Evolutionary conservation across 2,329 filamentous ascomycete genomes (phyloP).

Genomic region (Claviceps sp.): DNA sequence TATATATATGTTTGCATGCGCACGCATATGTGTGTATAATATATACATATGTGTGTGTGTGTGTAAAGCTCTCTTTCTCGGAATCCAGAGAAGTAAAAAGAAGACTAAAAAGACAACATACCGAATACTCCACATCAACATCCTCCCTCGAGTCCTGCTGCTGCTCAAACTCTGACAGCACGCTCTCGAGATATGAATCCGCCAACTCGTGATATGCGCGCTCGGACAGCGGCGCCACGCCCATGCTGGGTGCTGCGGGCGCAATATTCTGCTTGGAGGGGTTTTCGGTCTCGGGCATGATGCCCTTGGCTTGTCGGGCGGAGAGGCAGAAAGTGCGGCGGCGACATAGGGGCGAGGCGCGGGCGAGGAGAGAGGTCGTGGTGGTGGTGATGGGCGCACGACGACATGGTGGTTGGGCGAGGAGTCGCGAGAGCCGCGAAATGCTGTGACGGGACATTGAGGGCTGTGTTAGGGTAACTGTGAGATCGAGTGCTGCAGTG

Average conservation of each 20-base stretch:
- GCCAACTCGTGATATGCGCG: slow-evolving; percentile 64
- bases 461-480: neutral
- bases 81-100: too few species aligned
- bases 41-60: too few species aligned
- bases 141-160: slow-evolving; percentile 60
- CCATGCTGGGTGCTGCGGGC: slow-evolving; percentile 25
- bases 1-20: slow-evolving; percentile 1
- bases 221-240: slow-evolving; percentile 51
- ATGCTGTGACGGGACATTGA: slow-evolving; percentile 21
- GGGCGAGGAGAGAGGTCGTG: neutral
- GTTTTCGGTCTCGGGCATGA: slow-evolving; percentile 46
- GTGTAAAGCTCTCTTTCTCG: too few species aligned
- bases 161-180: slow-evolving; percentile 52
- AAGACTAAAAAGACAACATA: slow-evolving; percentile 30
- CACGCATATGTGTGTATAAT: too few species aligned
- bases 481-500: neutral
- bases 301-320: slow-evolving; percentile 27
- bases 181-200: slow-evolving; percentile 55
- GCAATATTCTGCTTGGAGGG: slow-evolving; percentile 32
- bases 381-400: slow-evolving; percentile 10
- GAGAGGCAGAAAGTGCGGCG: slow-evolving; percentile 18
- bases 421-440: slow-evolving; percentile 24
- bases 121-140: slow-evolving; percentile 79
- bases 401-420: slow-evolving; percentile 19
- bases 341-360: slow-evolving; percentile 3